Evolutionary conservation across 2,329 filamentous ascomycete genomes (phyloP), one percentile per base, ranked within the genome.

Genomic region (Emydomyces testavorans): DNA sequence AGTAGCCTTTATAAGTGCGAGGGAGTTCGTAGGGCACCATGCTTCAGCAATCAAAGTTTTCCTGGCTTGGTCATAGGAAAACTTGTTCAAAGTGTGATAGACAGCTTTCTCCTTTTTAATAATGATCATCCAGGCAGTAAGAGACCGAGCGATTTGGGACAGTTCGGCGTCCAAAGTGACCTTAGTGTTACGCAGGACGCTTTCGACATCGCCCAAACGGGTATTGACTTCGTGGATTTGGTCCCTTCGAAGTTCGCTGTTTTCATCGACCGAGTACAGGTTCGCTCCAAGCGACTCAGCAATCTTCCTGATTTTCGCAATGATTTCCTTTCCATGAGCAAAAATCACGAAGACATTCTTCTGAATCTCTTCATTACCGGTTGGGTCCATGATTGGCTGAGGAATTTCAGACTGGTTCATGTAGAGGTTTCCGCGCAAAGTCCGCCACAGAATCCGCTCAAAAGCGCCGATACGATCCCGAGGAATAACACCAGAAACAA

Each of bases 281-380:
- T 94, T 87, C 48, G 93, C 92, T 52, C 90, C 86, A 68, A 98
- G 82, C 6, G 89, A 95, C 71, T 98, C 92, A 1, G 90, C 96
- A 52, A 98, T 96, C 77, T 95, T 96, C 62, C 92, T 82, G 63
- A 98, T 96, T 79, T 98, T 98, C 62, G 89, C 85, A 59, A 98
- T 81, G 57, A 98, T 94, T 68, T 96, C 90, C 69, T 94, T 94
- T 63, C 92, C 92, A 62, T 98, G 92, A 10, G 92, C 92, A 60
- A 98, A 98, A 66, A 98, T 98, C 62, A 98, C 90, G 62, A 98
- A 98, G 48, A 98, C 92, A 59, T 95, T 98, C 80, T 98, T 98
- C 73, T 84, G 80, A 58, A 93, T 77, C 54, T 85, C 76, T 69
- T 96, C 90, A 65, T 96, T 95, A 71, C 80, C 94, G 62, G 83